Evolutionary conservation across 768 basidiomycete species (phyloP).

Genomic region (Pleurotus ostreatus): DNA sequence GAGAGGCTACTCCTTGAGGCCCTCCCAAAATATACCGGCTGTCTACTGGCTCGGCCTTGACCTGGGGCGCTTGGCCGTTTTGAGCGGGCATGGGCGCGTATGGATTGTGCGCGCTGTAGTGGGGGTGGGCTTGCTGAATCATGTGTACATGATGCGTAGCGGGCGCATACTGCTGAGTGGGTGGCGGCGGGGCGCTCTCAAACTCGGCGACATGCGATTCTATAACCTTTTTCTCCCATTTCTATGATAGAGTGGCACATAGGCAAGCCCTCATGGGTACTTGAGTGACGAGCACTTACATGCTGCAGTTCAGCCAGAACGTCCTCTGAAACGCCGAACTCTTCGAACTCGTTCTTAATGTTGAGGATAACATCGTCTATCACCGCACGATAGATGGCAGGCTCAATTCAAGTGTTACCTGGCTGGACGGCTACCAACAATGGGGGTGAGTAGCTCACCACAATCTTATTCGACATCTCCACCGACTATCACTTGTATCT

Average conservation of each 20-base stretch:
- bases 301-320: conserved; percentile 85
- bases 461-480: conserved; percentile 94
- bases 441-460: conserved; percentile 81
- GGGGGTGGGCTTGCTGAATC: conserved; percentile 55
- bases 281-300: conserved; percentile 47
- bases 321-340: conserved; percentile 90
- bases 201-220: conserved; percentile 96
- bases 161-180: conserved; percentile 47
- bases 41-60: conserved; percentile 76
- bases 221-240: conserved; percentile 95
- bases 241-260: conserved; percentile 39
- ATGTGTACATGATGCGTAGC: conserved; percentile 62
- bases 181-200: conserved; percentile 45
- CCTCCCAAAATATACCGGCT: conserved; percentile 57
- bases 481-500: conserved; percentile 12
- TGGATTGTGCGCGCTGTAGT: conserved; percentile 51
- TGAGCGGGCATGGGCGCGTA: conserved; percentile 41
- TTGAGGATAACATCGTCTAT: conserved; percentile 93
- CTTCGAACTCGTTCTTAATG: conserved; percentile 94
- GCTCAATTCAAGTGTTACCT: conserved; percentile 67
- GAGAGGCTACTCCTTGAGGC: conserved; percentile 28
- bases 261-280: conserved; percentile 9
- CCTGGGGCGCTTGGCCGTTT: conserved; percentile 29
- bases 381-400: conserved; percentile 84
- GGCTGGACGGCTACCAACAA: conserved; percentile 46